Base-by-base conservation (phyloP, 495 filamentous ascomycete species). In the Lepraria neglecta region DNA sequence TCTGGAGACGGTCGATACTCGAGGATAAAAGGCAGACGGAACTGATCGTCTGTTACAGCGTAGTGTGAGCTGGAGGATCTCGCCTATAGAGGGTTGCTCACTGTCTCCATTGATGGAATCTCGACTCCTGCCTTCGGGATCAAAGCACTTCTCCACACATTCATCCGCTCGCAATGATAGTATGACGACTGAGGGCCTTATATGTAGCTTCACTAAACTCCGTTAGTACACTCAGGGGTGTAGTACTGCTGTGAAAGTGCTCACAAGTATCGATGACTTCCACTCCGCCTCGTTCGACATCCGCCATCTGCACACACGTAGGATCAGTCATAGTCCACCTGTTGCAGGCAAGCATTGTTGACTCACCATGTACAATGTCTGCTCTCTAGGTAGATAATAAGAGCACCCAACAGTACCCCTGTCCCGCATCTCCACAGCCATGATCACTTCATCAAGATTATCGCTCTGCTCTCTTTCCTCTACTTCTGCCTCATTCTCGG, bases 141-240 rank as follows among this genome's bases (percentile, higher is more conserved):
- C 67, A 44, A 69, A 62, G 21, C 53, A 54, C 21, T 60, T 46
- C 42, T 66, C 61, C 10, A 76, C 70, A 27, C 68, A 68, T 40
- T 91, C 82, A 27, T 92, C 84, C 17, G 87, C 80, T 48, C 87
- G 80, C 42, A 84, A 82, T 4, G 91, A 87, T 6, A 89, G 75
- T 28, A 98, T 72, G 14, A 97, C 75, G 0, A 90, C 78, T 0
- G 92, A 96, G 9, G 94, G 94, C 60, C 89, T 83, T 30, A 86
- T 83, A 59, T 90, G 86, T 4, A 88, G 71, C 66, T 89, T 84
- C 65, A 98, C 80, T 79, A 72, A 11, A 46, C 38, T 5, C 21
- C 11, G 43, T 75, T 47, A 75, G 64, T 33, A 48, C 56, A 10
- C 6, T 33, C 33, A 40, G 6, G n/a, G 6, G 42, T 10, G 38